These are phyloP conservation scores for Xylaria sp. DNA, from an alignment of 2,329 filamentous ascomycete genomes.

Conservation along the genomic window DNA sequence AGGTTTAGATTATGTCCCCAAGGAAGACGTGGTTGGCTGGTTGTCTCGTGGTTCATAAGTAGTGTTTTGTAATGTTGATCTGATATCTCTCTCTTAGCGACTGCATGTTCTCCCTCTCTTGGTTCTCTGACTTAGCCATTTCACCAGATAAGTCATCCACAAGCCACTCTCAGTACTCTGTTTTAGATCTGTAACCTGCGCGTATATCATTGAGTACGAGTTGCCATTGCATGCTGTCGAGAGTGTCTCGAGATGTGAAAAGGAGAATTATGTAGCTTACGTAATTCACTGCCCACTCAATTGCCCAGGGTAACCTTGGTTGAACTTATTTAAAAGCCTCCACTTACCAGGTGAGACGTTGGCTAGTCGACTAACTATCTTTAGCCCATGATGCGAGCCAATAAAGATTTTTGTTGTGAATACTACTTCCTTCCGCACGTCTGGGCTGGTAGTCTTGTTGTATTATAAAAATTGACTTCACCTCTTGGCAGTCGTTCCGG, in stretches of 20 bases:
- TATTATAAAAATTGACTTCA: neutral
- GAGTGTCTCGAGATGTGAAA: neutral
- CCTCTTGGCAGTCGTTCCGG: neutral
- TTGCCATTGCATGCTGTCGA: neutral
- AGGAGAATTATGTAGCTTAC: neutral
- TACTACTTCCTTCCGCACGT: neutral
- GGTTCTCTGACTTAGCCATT: neutral
- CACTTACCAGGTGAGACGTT: conserved; percentile 7
- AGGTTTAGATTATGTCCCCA: neutral
- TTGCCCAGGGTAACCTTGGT: neutral
- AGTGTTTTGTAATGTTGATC: neutral
- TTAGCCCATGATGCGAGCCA: conserved; percentile 15
- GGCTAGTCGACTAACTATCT: conserved; percentile 12
- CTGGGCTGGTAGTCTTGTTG: neutral
- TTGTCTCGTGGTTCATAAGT: neutral
- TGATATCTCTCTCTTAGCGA: neutral
- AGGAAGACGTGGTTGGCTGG: neutral
- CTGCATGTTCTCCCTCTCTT: neutral
- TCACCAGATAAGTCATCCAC: neutral
- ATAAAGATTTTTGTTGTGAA: neutral
- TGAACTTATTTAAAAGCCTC: neutral
- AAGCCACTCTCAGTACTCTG: neutral
- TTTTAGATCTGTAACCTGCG: neutral
- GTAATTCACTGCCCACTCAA: neutral
- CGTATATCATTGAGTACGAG: neutral